Conservation (phyloP, 306 rosid genomes). For the Cicer judaicum region DNA sequence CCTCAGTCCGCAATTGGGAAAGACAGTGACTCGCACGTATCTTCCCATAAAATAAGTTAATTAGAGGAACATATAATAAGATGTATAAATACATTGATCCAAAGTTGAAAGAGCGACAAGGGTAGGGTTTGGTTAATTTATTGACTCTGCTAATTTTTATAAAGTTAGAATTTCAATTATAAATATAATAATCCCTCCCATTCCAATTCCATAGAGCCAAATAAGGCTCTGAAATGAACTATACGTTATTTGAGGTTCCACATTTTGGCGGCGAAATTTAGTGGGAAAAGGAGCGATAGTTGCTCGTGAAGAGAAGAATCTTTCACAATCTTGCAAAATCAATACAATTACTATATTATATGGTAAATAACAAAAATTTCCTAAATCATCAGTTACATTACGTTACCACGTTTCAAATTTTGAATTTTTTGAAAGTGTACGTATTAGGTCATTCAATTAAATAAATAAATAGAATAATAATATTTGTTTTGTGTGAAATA, state of each 20-base stretch:
- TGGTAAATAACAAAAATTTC: neutral
- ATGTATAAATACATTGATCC: no score
- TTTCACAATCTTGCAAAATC: neutral
- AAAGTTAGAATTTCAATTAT: no score
- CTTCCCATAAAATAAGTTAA: neutral
- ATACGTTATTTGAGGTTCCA: constrained; percentile 35
- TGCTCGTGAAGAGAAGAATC: neutral
- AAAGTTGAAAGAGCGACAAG: no score
- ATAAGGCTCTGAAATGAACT: constrained; percentile 57
- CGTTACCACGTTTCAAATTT: neutral
- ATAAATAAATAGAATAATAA: neutral
- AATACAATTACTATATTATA: neutral
- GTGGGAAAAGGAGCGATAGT: constrained; percentile 74
- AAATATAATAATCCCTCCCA: no score
- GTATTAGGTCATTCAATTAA: neutral
- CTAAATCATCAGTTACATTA: neutral
- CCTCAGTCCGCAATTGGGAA: neutral
- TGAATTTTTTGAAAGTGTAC: neutral
- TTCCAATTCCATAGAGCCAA: constrained; percentile 37
- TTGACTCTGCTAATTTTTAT: no score
- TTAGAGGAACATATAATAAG: neutral
- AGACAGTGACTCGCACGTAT: neutral
- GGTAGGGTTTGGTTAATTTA: no score
- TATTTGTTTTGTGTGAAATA: neutral
- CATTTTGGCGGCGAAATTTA: constrained; percentile 49